Conservation (phyloP, 495 filamentous ascomycete species). For the Saxophila tyrrhenica region DNA sequence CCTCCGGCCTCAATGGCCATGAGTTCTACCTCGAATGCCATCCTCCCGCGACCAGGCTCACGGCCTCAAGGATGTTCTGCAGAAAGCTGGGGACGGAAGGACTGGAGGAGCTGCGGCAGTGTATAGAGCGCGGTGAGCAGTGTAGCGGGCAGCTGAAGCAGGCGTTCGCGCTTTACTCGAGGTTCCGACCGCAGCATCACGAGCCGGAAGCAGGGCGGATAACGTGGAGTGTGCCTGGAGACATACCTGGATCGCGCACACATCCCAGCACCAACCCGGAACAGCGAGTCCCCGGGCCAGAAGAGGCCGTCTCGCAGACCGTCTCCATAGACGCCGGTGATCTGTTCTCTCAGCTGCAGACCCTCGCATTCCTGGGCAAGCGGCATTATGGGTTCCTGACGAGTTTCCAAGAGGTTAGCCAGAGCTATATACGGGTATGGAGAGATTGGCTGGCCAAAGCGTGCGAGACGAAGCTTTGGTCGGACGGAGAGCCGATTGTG, state of each 20-base stretch:
- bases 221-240: slow-evolving; percentile 27
- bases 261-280: slow-evolving; percentile 11
- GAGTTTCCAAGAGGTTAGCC: slow-evolving; percentile 49
- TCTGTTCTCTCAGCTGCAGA: slow-evolving; percentile 59
- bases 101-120: slow-evolving; percentile 34
- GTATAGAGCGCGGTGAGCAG: slow-evolving; percentile 18
- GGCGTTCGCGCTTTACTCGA: slow-evolving; percentile 40
- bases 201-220: slow-evolving; percentile 33
- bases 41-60: slow-evolving; percentile 57
- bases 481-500: slow-evolving; percentile 17
- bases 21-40: slow-evolving; percentile 66
- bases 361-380: slow-evolving; percentile 57
- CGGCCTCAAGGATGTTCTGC: slow-evolving; percentile 57
- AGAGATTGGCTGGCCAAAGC: slow-evolving; percentile 54
- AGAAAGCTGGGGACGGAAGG: slow-evolving; percentile 50
- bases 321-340: slow-evolving; percentile 56
- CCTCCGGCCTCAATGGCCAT: slow-evolving; percentile 46
- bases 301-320: slow-evolving; percentile 41
- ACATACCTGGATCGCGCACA: slow-evolving; percentile 32
- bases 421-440: slow-evolving; percentile 55
- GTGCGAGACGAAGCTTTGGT: slow-evolving; percentile 18
- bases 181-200: slow-evolving; percentile 47
- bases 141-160: slow-evolving; percentile 24
- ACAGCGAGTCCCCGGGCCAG: not conserved
- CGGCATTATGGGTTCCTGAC: slow-evolving; percentile 48